Conservation (phyloP, 495 filamentous ascomycete species). For the Neurospora pannonica region DNA sequence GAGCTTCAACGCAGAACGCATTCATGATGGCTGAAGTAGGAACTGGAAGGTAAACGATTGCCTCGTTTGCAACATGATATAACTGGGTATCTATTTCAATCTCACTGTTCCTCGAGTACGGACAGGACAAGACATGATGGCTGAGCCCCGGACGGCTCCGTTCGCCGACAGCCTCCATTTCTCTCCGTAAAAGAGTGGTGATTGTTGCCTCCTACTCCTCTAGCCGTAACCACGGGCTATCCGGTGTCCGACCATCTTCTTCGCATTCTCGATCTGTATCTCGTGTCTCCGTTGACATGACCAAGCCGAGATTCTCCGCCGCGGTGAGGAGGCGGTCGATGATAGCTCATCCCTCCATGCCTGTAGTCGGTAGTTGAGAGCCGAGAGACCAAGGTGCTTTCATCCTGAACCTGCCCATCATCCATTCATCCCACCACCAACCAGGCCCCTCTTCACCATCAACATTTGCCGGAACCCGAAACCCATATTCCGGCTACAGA, state of each 20-base stretch:
- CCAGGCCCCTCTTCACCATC: neutral
- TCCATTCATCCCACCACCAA: neutral
- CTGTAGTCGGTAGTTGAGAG: neutral
- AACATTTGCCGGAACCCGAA: neutral
- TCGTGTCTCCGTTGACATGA: neutral
- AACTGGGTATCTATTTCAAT: neutral
- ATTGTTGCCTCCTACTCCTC: neutral
- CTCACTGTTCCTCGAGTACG: neutral
- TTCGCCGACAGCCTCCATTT: neutral
- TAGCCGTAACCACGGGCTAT: neutral
- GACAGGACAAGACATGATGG: neutral
- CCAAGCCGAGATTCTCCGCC: neutral
- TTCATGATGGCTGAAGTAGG: neutral
- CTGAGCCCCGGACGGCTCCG: neutral
- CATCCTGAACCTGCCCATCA: neutral
- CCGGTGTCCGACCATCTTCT: neutral
- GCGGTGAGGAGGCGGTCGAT: neutral
- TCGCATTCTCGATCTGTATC: neutral
- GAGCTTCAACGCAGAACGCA: neutral
- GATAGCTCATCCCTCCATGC: neutral
- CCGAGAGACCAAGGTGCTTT: neutral
- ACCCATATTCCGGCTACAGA: neutral
- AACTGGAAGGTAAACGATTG: neutral
- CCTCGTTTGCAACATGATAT: neutral
- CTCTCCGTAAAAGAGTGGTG: neutral